Base-by-base conservation (phyloP, 768 basidiomycete genomes). In the Pholiota conissans region DNA sequence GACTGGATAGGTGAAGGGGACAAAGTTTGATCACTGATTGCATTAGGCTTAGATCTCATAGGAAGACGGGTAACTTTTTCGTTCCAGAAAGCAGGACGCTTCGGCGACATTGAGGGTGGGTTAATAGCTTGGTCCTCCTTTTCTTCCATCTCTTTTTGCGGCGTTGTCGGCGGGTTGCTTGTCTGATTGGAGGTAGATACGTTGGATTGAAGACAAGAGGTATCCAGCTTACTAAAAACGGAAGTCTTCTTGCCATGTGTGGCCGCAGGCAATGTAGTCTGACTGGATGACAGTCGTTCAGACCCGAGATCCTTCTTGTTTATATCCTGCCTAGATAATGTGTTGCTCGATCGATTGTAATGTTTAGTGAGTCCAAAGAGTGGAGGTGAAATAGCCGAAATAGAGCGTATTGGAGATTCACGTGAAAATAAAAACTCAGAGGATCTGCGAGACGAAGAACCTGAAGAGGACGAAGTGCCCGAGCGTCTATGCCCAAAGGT, bases 351-450 rank as follows among this genome's bases (percentile, higher is more conserved):
- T 10, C 39, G 40, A 22, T 22, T 29, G 11, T 39, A 16, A 16
- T 32, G 51, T 9, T 28, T 42, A 18, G 46, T 45, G 20, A 56
- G 52, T 22, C 50, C 52, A 22, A 56, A 35, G 24, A 47, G 42
- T 2, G 59, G 39, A 32, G 39, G 34, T 27, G 11, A 35, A 4
- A 16, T 2, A 22, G 26, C 18, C 14, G 46, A 40, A 20, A 22
- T 53, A 9, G 30, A 35, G 26, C 18, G 37, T 28, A 26, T 50
- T 20, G 37, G 49, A 24, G 37, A 50, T 9, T 49, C 32, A 35
- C 37, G 29, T 24, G 16, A 1, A 49, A 35, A 26, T 4, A 22
- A 48, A 20, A 32, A 45, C 2, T n/a, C 32, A 14, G 24, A 47
- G 2, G 54, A 55, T 24, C 18, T 20, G n/a, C 32, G 29, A 35